Base-by-base conservation (phyloP, 305 asterid species). In the Rubia tinctorum region DNA sequence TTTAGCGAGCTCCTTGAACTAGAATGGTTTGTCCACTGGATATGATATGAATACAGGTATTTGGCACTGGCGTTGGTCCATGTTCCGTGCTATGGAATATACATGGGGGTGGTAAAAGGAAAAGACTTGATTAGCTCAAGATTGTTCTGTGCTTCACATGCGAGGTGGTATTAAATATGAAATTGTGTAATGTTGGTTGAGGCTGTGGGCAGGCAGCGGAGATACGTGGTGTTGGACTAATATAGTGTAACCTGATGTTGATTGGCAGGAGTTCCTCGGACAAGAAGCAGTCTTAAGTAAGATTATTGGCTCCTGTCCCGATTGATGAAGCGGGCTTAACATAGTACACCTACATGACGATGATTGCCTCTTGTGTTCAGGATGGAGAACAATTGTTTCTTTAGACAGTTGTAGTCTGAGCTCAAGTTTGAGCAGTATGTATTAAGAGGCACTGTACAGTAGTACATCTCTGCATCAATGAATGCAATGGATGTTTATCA, bases 31-130 rank as follows among this genome's bases (percentile, higher is more conserved):
- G 1, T 30, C 58, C 73, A 58, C 77, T 40, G 49, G 2, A 59
- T 10, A 14, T 44, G 34, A 13, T 22, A 0, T 2, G 2, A 66
- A 51, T 56, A 68, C 88, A 93, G 98, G 98, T 91, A 91, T 72
- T 27, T 93, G 62, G 91, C 81, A 44, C 72, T 93, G 76, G 91
- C 85, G 8, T 76, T 89, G 86, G 80, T 87, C 61, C 98, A 93
- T 76, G 1, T 91, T 30, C 98, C 93, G 13, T 91, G 90, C 86
- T 91, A 87, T 12, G 98, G 93, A 69, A 44, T 86, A 42, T 93
- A 86, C 40, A 77, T 78, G 10, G 76, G 75, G 87, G 93, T 91
- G 27, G 84, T 82, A 22, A 87, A 83, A 77, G 93, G 83, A 4
- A 89, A 88, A 75, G 80, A 77, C 22, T 61, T 76, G 14, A 78